These are phyloP conservation scores for Colletotrichum sp. DNA, from an alignment of 2,329 filamentous ascomycete genomes.

Conservation along the genomic window DNA sequence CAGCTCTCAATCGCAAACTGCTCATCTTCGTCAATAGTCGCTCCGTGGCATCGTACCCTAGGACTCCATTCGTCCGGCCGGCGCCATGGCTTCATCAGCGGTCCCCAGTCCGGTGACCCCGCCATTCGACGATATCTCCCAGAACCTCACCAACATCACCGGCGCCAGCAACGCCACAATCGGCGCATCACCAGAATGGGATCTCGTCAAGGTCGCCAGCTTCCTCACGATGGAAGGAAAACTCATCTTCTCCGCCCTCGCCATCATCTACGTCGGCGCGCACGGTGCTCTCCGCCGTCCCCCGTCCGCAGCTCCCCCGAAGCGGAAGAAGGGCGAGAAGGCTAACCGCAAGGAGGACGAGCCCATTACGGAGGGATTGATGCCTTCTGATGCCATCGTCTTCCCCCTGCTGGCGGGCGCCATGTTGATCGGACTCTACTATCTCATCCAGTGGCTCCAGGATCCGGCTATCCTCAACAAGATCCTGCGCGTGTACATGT, in stretches of 20 bases:
- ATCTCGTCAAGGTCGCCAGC: conserved; percentile 39
- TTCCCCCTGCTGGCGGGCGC: conserved; percentile 80
- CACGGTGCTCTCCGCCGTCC: conserved; percentile 87
- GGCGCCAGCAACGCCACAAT: conserved; percentile 26
- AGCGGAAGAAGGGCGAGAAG: conserved; percentile 51
- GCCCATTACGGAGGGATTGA: conserved; percentile 63
- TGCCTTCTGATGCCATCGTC: conserved; percentile 80
- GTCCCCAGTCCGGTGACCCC: conserved; percentile 3
- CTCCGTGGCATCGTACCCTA: background rate
- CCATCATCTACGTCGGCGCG: conserved; percentile 83
- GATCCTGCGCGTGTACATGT: conserved; percentile 84
- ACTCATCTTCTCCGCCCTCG: conserved; percentile 69
- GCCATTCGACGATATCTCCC: conserved; percentile 31
- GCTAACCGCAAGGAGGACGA: conserved; percentile 13
- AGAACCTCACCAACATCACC: conserved; percentile 24
- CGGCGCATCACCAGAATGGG: conserved; percentile 34
- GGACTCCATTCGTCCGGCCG: background rate
- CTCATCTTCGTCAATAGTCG: background rate
- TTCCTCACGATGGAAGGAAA: conserved; percentile 41
- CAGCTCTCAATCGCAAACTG: background rate
- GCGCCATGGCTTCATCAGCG: conserved; percentile 13
- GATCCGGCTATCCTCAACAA: conserved; percentile 83
- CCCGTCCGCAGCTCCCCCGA: conserved; percentile 71
- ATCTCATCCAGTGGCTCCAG: conserved; percentile 86
- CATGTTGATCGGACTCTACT: conserved; percentile 78